Base-by-base conservation (phyloP, 306 rosid genomes). In the Malus sylvestris region DNA sequence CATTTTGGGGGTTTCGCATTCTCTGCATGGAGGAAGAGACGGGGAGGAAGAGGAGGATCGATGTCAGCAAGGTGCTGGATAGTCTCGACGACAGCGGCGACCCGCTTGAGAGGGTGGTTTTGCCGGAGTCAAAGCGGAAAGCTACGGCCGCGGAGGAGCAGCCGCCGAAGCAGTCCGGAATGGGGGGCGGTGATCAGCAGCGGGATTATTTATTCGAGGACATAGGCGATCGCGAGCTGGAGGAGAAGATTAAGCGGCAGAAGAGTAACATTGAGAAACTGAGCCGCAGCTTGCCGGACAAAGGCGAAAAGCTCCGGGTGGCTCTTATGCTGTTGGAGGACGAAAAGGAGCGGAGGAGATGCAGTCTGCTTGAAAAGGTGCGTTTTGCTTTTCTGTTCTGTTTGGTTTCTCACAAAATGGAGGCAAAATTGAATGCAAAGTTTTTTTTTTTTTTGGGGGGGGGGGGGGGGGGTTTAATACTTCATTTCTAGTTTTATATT, bases 221-320 rank as follows among this genome's bases (percentile, higher is more conserved):
- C 12, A 7, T 81, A 6, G 16, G 8, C 6, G 90, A 90, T 84
- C 68, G 12, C 12, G 72, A 83, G 13, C 90, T 94, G 10, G 25
- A 11, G 10, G 91, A 82, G 1, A 20, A 25, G 25, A 84, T 90
- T 80, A 12, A 0, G 60, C 80, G 90, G 18, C 75, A 67, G 72
- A 79, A 6, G 60, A 14, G 4, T 0, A 76, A 59, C n/a, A 42
- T 69, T 10, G 82, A 84, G 4, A 8, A 1, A 1, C 0, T 33
- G 11, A 62, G 67, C 25, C 19, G 1, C 32, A 52, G 1, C 0
- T 81, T 92, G 87, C 80, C 77, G 0, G 98, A 94, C 68, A 61
- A 81, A 13, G 98, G 98, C 15, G 82, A 49, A 30, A 94, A 90
- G 81, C 71, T 86, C 22, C 73, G 52, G 19, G 20, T 20, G 42